Base-by-base conservation (phyloP, 768 basidiomycete genomes). In the Lyophyllum decastes region DNA sequence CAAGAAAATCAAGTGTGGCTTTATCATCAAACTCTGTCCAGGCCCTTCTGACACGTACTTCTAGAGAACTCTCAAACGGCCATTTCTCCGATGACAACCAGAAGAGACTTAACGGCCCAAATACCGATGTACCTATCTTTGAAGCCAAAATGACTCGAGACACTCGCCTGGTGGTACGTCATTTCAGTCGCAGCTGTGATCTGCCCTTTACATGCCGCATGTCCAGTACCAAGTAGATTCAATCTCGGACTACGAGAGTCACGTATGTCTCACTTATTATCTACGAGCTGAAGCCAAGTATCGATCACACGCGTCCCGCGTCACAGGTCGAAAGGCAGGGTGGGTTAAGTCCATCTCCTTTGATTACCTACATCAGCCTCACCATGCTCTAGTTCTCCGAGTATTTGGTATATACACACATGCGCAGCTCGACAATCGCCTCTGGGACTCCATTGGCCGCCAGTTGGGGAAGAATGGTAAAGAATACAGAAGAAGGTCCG, bases 1-100 rank as follows among this genome's bases (percentile, higher is more conserved):
- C 38, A 89, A 87, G 71, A 90, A 90, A 66, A 87, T 90, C 65
- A 83, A 77, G 89, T 87, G 49, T 25, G 78, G 16, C 25, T n/a
- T 30, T 24, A 8, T 26, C 30, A 2, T 2, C 21, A 25, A 10
- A 8, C 25, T 5, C 11, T 24, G 1, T 22, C 54, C 9, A 12
- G n/a, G 41, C 33, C 21, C 48, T 48, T 24, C 6, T 34, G 14
- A 33, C 7, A 21, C 17, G 46, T 49, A 22, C 19, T n/a, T 49
- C 34, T 45, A 90, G 89, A 64, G 85, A 90, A 58, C 76, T 91
- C 11, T 90, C 89, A 0, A 78, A 59, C 14, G 62, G 62, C 12
- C 26, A 61, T 40, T 64, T 64, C 43, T 61, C 60, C 35, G 57
- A 30, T 12, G 55, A 61, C 41, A 64, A 61, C 19, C 60, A 61